A percentile compares a stretch with the other conserved stretches of the same genome.
These are phyloP conservation scores for Astragalus glycyphyllos DNA, from an alignment of 306 rosid species.

Conservation along the genomic window DNA sequence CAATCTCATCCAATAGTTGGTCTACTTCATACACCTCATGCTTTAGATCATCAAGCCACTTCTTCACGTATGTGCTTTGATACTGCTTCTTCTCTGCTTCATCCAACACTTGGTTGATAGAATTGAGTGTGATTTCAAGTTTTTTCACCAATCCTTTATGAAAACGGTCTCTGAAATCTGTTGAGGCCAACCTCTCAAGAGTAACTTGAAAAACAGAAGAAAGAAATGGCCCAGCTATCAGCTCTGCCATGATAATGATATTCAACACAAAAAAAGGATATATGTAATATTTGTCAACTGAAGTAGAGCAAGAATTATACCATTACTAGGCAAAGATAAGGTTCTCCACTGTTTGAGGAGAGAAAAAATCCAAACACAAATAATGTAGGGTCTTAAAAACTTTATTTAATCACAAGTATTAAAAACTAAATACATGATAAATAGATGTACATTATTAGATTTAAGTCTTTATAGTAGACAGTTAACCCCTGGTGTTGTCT, in stretches of 20 bases:
- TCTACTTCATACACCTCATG: background rate
- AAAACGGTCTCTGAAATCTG: conserved; percentile 9
- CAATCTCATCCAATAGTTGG: background rate
- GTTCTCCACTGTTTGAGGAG: too few species aligned
- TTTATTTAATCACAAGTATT: too few species aligned
- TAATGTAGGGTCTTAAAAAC: too few species aligned
- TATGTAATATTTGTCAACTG: too few species aligned
- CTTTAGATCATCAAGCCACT: conserved; percentile 47
- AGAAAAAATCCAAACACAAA: too few species aligned
- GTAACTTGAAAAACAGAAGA: background rate
- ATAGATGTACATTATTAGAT: too few species aligned
- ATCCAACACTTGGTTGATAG: conserved; percentile 38
- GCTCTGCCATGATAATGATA: background rate
- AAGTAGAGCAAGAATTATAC: too few species aligned
- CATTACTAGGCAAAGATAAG: too few species aligned
- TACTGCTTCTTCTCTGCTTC: conserved; percentile 53
- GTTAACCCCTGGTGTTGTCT: too few species aligned
- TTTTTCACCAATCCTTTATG: background rate
- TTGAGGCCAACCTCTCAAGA: conserved; percentile 36
- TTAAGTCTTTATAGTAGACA: too few species aligned
- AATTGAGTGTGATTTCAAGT: conserved; percentile 6
- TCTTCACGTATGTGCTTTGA: conserved; percentile 27
- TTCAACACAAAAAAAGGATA: too few species aligned
- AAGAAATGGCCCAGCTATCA: background rate
- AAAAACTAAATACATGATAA: too few species aligned